Conservation (phyloP, 176 grass and related monocot species). For the Chrysopogon serrulatus region DNA sequence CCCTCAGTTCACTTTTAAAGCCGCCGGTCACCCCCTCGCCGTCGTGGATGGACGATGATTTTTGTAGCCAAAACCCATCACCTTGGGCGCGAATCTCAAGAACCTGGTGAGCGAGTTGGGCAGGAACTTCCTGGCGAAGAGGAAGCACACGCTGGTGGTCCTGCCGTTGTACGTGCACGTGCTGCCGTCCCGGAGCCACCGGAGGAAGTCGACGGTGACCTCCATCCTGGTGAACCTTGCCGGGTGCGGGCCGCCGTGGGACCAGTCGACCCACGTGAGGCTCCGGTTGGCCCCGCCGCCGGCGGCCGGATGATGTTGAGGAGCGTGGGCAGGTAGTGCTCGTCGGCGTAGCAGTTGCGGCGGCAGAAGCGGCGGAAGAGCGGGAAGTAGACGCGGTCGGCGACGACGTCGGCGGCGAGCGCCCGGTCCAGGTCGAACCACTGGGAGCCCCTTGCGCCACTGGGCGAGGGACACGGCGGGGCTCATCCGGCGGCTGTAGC, state of each 20-base stretch:
- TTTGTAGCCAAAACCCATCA: slow-evolving; percentile 67
- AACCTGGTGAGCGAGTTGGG: slow-evolving; percentile 65
- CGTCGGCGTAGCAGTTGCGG: slow-evolving; percentile 62
- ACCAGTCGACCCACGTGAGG: slow-evolving; percentile 80
- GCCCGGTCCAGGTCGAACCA: slow-evolving; percentile 68
- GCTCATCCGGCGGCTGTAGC: slow-evolving; percentile 45
- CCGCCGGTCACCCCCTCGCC: background rate
- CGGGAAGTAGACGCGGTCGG: slow-evolving; percentile 43
- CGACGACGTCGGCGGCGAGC: slow-evolving; percentile 35
- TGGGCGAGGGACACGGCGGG: slow-evolving; percentile 12
- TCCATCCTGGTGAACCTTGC: slow-evolving; percentile 45
- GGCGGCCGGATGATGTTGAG: slow-evolving; percentile 9
- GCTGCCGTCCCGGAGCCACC: slow-evolving; percentile 35
- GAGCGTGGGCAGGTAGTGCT: slow-evolving; percentile 69
- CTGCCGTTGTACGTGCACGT: slow-evolving; percentile 54
- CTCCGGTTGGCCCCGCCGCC: slow-evolving; percentile 14
- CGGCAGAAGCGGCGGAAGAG: slow-evolving; percentile 44
- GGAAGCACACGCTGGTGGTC: slow-evolving; percentile 48
- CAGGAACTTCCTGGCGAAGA: slow-evolving; percentile 70
- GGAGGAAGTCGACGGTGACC: slow-evolving; percentile 55
- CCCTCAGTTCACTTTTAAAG: background rate
- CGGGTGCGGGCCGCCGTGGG: slow-evolving; percentile 54
- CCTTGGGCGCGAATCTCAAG: slow-evolving; percentile 60
- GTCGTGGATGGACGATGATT: background rate
- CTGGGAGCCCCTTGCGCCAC: slow-evolving; percentile 77